Base-by-base conservation (phyloP, 164 flowering plant species). In the Vitis rotundifolia region DNA sequence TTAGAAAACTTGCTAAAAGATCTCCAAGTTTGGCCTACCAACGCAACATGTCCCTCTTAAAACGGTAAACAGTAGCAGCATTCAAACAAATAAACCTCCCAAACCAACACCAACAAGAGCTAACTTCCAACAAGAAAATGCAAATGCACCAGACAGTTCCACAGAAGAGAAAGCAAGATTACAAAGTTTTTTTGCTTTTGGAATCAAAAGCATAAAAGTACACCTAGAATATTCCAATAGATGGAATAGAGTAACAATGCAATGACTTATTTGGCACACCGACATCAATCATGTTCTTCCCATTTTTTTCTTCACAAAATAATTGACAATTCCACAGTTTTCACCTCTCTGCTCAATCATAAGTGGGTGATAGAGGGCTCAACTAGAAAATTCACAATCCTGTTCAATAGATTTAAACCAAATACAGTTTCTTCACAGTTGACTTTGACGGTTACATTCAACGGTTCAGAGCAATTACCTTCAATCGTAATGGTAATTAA, bases 361-460 rank as follows among this genome's bases (percentile, higher is more conserved):
- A 13, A 48, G 37, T 15, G 55, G 10, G 59, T 63, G 28, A 50
- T 49, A 76, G 54, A 61, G 48, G 87, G 78, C 71, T 89, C 91
- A 70, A 73, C 83, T 67, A 79, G 82, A 83, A 86, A 86, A 76
- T 75, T 87, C 16, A 86, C 94, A 51, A 92, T 68, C 78, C 90
- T 85, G 79, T 92, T 95, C 82, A 95, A 82, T 66, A 92, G 81
- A 81, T 92, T 95, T 72, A 92, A 78, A 63, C 97, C 98, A 75
- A 95, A 92, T 55, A 92, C 91, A 47, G 98, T 92, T 73, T 95
- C 98, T 79, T 92, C 94, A 49, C 97, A 95, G 77, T 95, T 92
- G 69, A 91, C 84, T 83, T 92, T 92, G 22, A 83, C 82, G 5
- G 79, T 70, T 29, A 89, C 71, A 63, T 80, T 75, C 73, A 95